Conservation (phyloP, 768 basidiomycete genomes). For the Clitopilus hobsonii region DNA sequence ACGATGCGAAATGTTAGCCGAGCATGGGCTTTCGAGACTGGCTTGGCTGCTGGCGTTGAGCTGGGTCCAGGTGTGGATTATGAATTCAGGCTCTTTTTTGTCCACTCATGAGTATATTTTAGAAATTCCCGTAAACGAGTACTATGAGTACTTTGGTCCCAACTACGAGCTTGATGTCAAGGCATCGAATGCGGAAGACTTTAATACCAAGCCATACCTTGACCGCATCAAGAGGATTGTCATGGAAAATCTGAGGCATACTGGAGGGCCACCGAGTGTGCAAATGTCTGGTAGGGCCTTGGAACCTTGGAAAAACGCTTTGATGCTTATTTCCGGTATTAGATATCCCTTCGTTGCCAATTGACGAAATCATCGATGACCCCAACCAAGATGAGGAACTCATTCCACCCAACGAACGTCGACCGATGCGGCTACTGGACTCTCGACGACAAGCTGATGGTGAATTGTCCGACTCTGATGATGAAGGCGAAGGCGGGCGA, state of each 20-base stretch:
- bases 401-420: constrained; percentile 69
- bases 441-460: constrained; percentile 78
- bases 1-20: constrained; percentile 97
- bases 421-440: constrained; percentile 76
- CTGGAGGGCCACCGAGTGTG: constrained; percentile 86
- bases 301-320: not conserved
- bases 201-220: constrained; percentile 90
- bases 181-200: constrained; percentile 90
- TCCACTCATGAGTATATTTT: constrained; percentile 1
- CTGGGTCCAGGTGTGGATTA: constrained; percentile 66
- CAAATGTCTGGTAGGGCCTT: constrained; percentile 84
- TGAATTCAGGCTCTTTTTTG: not conserved
- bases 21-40: constrained; percentile 98
- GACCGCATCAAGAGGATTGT: constrained; percentile 91
- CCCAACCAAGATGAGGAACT: constrained; percentile 80
- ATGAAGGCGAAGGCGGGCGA: constrained; percentile 89
- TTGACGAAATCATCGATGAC: constrained; percentile 83
- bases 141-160: constrained; percentile 98
- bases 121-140: constrained; percentile 97
- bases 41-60: constrained; percentile 95
- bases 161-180: constrained; percentile 95
- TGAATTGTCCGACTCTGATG: constrained; percentile 95
- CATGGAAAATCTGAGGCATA: constrained; percentile 83
- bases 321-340: not conserved
- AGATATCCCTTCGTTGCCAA: constrained; percentile 84